Percentiles rank a stretch among this genome's conserved stretches.
phyloP scores from a whole-genome alignment of 2,329 filamentous ascomycete species.

The Microcyclospora tardicrescens region DNA sequence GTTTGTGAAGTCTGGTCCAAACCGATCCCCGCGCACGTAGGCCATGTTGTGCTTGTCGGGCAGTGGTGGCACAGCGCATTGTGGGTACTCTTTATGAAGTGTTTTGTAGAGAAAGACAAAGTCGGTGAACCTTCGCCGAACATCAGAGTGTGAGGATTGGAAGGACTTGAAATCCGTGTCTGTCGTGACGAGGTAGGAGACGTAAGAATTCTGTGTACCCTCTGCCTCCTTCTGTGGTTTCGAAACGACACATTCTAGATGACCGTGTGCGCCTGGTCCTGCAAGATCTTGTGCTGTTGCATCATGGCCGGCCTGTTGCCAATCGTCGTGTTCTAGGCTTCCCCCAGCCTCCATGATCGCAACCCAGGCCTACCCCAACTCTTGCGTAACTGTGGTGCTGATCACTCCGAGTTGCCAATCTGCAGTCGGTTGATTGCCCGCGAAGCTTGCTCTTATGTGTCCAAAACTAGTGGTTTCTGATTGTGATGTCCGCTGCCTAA shows the following conservation, averaged over 20 bases:
- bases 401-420: too few relatives aligned
- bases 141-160: constrained; percentile 62
- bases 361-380: too few relatives aligned
- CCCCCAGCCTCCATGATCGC: constrained; percentile 16
- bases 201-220: constrained; percentile 89
- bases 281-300: constrained; percentile 46
- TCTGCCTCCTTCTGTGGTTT: constrained; percentile 89
- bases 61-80: constrained; percentile 82
- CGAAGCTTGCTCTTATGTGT: not conserved
- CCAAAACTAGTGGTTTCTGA: not conserved
- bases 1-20: constrained; percentile 81
- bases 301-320: constrained; percentile 43
- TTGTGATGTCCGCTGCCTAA: too few relatives aligned
- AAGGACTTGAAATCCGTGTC: constrained; percentile 90
- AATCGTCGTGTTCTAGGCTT: constrained; percentile 63
- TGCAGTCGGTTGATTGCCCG: not conserved
- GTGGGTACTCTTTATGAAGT: constrained; percentile 73
- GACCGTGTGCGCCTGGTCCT: constrained; percentile 54
- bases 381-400: too few relatives aligned
- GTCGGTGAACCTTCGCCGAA: constrained; percentile 90
- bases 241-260: constrained; percentile 70
- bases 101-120: constrained; percentile 95
- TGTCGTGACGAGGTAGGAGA: constrained; percentile 89
- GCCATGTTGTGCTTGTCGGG: constrained; percentile 99
- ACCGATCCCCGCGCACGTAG: constrained; percentile 91